Evolutionary conservation across 2,329 filamentous ascomycete genomes (phyloP), one percentile per base, ranked within the genome.

Genomic region (Thelonectria rubi): DNA sequence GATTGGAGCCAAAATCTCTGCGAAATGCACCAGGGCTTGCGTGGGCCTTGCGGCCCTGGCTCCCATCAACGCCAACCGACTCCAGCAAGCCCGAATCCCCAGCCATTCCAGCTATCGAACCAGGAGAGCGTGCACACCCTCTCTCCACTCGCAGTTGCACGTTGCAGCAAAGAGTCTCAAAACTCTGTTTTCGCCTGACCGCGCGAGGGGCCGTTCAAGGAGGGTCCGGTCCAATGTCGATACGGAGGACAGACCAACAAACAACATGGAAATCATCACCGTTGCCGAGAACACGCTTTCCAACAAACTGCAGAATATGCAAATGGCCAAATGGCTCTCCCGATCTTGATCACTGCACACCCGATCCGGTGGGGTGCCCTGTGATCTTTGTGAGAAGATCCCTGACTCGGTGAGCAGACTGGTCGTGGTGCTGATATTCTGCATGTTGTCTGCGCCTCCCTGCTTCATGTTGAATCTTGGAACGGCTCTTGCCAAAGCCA

Each of bases 21-120:
- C 39, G 37, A 50, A 24, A 49, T 42, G 24, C 50, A 34, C 48
- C 57, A 50, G 50, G 42, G 43, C 40, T 43, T 46, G 43, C 34
- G 46, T 54, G 50, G 56, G 49, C 48, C 49, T 49, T 42, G 43
- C 56, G 10, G 26, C 49, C 50, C 56, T 55, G 34, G 11, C 26
- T 30, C 26, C 26, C 26, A 30, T 55, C 20, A 43, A 32, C 21
- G 34, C 46, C 49, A 54, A 30, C 50, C 20, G 50, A 32, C 21
- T 43, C 46, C 49, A 54, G 30, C 47, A 59, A 32, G 43, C 30
- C 47, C 32, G 21, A 49, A 26, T 43, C 48, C 62, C 51, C 55
- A 52, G 58, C 60, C 57, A 60, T 65, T 46, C 51, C 58, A 51
- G 48, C 55, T 46, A 65, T 64, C 65, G 57, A 60, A 57, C 66